These are phyloP conservation scores for Teunomyces cretensis DNA, from an alignment of 805 yeast species.

Conservation along the genomic window DNA sequence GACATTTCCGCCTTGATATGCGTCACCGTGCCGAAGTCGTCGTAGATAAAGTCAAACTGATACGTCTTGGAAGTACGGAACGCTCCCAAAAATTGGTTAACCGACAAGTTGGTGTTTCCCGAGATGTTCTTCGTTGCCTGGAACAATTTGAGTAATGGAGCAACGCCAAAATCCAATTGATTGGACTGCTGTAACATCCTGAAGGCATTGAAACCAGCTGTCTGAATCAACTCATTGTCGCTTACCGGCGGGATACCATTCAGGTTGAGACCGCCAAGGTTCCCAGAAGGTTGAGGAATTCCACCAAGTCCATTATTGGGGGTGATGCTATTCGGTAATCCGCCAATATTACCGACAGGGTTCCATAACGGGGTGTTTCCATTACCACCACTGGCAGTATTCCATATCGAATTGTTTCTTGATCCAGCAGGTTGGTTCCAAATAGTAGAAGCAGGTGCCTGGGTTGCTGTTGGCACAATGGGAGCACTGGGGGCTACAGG, in stretches of 20 bases:
- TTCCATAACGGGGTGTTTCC: slow-evolving; percentile 2
- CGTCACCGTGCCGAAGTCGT: slow-evolving; percentile 46
- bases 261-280: not conserved
- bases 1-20: slow-evolving; percentile 32
- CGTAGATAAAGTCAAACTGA: slow-evolving; percentile 45
- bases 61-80: slow-evolving; percentile 26
- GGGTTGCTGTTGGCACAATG: slow-evolving; percentile 1
- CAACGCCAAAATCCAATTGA: slow-evolving; percentile 36
- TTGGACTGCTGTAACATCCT: slow-evolving; percentile 33
- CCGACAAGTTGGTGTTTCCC: slow-evolving; percentile 27
- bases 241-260: not conserved
- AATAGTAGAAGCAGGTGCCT: slow-evolving; percentile 5
- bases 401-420: slow-evolving; percentile 34
- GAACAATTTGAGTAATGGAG: slow-evolving; percentile 33
- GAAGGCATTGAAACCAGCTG: slow-evolving; percentile 43
- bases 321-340: not conserved
- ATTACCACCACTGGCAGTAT: slow-evolving; percentile 10
- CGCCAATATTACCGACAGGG: not conserved
- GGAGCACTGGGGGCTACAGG: slow-evolving; percentile 1
- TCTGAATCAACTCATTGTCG: slow-evolving; percentile 38
- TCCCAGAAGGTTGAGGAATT: not conserved
- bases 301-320: not conserved
- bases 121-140: slow-evolving; percentile 29
- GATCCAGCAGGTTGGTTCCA: slow-evolving; percentile 15
- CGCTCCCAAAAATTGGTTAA: slow-evolving; percentile 30